Conservation (phyloP, 495 filamentous ascomycete genomes). For the Schizothecium vesticola region DNA sequence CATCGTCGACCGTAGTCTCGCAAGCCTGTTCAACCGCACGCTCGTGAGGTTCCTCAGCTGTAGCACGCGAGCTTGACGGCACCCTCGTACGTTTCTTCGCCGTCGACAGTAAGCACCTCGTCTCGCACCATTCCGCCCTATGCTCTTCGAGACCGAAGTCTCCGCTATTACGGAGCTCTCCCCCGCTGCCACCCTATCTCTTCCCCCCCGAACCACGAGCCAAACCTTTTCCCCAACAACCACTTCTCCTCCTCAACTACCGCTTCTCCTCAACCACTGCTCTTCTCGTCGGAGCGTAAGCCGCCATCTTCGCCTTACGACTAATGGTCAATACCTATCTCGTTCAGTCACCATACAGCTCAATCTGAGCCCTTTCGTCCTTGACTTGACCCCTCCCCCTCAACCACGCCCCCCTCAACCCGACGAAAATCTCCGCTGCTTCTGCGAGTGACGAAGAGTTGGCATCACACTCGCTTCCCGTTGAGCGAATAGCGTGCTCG, state of each 20-base stretch:
- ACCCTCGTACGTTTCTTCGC: not conserved
- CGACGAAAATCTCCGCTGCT: too few relatives aligned
- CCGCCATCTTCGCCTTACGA: too few relatives aligned
- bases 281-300: not conserved
- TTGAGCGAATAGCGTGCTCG: too few relatives aligned
- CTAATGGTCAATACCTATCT: too few relatives aligned
- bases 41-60: too few relatives aligned
- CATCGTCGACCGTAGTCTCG: not conserved
- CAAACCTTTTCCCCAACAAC: not conserved
- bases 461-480: too few relatives aligned
- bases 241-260: not conserved
- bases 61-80: not conserved
- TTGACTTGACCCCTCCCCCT: too few relatives aligned
- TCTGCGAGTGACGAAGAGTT: too few relatives aligned
- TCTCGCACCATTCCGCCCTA: not conserved
- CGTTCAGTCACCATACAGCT: too few relatives aligned
- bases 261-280: too few relatives aligned
- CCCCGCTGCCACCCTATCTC: not conserved
- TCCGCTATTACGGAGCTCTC: not conserved
- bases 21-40: not conserved
- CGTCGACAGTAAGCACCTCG: not conserved
- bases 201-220: not conserved
- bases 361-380: too few relatives aligned
- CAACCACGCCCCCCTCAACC: too few relatives aligned
- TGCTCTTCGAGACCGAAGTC: not conserved